Evolutionary conservation across 2,329 filamentous ascomycete species (phyloP), one percentile per base, ranked within the genome.

Genomic region (Diplodia mutila): DNA sequence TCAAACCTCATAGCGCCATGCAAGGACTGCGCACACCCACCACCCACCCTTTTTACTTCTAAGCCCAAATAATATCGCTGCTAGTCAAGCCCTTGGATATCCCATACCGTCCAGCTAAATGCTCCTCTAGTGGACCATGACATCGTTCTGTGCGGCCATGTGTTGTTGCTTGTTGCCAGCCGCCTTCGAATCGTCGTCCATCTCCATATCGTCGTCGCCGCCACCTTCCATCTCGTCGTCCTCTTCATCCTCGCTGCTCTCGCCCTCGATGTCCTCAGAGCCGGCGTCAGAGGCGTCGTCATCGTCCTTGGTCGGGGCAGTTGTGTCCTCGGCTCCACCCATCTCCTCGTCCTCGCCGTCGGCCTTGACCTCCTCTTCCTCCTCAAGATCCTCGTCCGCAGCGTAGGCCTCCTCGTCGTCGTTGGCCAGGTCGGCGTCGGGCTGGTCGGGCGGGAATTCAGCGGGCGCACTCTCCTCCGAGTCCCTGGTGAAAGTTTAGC

Each of bases 391-490:
- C 57, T 93, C 94, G 67, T 98, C 95, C 25, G 91, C 93, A 70
- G 94, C 95, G 76, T 99, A 99, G 72, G 91, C 88, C 29, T 91
- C 90, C 66, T 85, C 86, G 73, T 97, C 95, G 73, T 97, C 94
- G 52, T 91, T 91, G 63, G 87, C 86, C 53, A 90, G 86, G 76
- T 99, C 96, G 65, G 94, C 95, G 79, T 99, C 95, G 51, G 95
- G 95, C 82, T 99, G 95, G 79, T 99, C 95, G 69, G 95, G 96
- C 34, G 95, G 95, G 79, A 92, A 99, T 81, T 99, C 94, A 71
- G 95, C 90, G 2, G 95, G 95, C 34, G 95, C 95, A 78, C 93
- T 95, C 72, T 94, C 94, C 76, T 99, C 95, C n/a, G 92, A 95
- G 77, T 99, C 95, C 94, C 94, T 97, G 48, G 64, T 68, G 59